Evolutionary conservation across 257 asterid species (phyloP).

Genomic region (Ocimum tenuiflorum): DNA sequence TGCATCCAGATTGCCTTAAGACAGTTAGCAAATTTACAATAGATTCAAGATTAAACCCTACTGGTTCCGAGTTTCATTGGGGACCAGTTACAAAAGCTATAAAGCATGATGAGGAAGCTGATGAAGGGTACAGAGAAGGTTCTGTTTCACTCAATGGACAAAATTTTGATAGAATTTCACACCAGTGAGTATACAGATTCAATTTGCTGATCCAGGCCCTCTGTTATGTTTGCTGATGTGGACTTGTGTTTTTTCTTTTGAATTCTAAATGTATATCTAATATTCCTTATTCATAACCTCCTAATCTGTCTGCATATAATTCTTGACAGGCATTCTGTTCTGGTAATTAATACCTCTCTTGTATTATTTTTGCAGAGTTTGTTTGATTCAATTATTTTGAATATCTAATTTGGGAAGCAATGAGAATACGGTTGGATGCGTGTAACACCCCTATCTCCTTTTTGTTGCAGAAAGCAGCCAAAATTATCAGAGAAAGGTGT

Average conservation of each 20-base stretch:
- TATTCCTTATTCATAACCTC: not conserved
- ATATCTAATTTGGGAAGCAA: not conserved
- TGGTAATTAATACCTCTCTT: conserved; percentile 47
- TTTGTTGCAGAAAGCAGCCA: conserved; percentile 79
- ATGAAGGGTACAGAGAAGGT: conserved; percentile 82
- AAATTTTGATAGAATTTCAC: conserved; percentile 74
- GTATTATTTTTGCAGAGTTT: not conserved
- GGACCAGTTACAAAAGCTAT: conserved; percentile 44
- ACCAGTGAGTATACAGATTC: conserved; percentile 49
- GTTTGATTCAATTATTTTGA: conserved; percentile 4
- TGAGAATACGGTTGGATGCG: conserved; percentile 4
- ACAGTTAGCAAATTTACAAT: conserved; percentile 74
- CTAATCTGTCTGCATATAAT: conserved; percentile 15
- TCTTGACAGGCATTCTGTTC: conserved; percentile 57
- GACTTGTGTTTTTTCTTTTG: too few relatives aligned
- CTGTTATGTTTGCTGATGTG: too few relatives aligned
- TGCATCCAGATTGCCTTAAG: conserved; percentile 27
- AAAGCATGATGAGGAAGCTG: conserved; percentile 72
- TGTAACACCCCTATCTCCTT: conserved; percentile 16
- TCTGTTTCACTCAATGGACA: conserved; percentile 53
- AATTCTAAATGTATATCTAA: conserved; percentile 3
- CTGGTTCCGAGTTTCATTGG: conserved; percentile 68
- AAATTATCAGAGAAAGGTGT: conserved; percentile 68
- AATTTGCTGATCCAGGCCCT: not conserved
- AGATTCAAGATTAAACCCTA: conserved; percentile 67